Conservation (phyloP, 73 alveolate genomes). For the Tetrahymena elliotti region DNA sequence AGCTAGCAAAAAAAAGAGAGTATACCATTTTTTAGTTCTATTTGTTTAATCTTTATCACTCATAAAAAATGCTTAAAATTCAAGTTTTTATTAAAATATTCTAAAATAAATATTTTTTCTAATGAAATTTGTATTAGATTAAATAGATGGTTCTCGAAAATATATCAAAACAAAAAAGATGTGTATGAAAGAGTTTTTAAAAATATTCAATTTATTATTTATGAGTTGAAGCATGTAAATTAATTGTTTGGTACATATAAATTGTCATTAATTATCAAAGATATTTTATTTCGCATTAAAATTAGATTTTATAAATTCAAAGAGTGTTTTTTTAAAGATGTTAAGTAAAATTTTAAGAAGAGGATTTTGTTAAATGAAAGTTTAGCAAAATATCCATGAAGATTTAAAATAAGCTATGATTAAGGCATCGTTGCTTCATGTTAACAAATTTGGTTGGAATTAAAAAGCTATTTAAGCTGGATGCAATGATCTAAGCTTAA, state of each 20-base stretch:
- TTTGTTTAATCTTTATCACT: too few relatives aligned
- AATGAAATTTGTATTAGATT: background rate
- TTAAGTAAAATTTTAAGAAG: background rate
- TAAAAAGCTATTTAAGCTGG: constrained; percentile 26
- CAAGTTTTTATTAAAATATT: too few relatives aligned
- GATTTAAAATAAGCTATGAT: background rate
- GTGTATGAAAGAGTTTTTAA: too few relatives aligned
- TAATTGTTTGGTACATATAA: background rate
- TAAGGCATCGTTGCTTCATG: constrained; percentile 5
- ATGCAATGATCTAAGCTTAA: constrained; percentile 9
- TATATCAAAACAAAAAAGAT: too few relatives aligned
- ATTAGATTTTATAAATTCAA: background rate
- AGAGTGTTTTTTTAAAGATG: background rate
- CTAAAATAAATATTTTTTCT: too few relatives aligned
- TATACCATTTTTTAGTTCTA: too few relatives aligned
- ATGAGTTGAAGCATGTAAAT: background rate
- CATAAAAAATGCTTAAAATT: too few relatives aligned
- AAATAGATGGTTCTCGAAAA: background rate
- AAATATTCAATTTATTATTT: too few relatives aligned
- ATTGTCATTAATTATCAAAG: background rate
- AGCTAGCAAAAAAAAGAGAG: too few relatives aligned
- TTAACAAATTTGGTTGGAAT: constrained; percentile 17
- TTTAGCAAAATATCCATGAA: background rate
- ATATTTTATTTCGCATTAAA: background rate
- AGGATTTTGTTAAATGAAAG: background rate